phyloP scores from a whole-genome alignment of 2,329 filamentous ascomycete species.

The Claviceps citrina region DNA sequence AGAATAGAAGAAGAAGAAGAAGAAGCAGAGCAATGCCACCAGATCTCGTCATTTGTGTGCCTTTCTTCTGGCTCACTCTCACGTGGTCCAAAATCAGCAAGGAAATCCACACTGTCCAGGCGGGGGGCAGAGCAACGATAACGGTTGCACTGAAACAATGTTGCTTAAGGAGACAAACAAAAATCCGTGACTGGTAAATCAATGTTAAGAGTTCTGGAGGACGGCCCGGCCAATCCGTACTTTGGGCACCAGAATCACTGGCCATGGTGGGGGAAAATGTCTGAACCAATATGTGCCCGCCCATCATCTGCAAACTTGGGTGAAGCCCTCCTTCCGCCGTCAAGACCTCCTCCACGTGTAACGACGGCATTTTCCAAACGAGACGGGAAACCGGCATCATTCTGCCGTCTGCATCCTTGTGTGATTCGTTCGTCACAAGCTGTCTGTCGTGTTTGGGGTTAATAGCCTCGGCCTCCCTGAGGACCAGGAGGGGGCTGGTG shows the following conservation, averaged over 20 bases:
- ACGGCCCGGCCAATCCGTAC: slow-evolving; percentile 4
- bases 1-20: neutral
- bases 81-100: slow-evolving; percentile 1
- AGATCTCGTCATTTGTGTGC: neutral
- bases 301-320: neutral
- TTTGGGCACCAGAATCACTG: neutral
- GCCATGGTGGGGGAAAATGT: neutral
- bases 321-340: neutral
- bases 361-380: slow-evolving; percentile 1
- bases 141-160: neutral
- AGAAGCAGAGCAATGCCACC: slow-evolving; percentile 3
- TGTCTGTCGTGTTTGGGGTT: neutral
- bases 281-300: neutral
- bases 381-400: neutral
- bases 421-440: neutral
- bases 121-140: neutral
- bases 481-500: slow-evolving; percentile 9
- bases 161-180: neutral
- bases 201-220: slow-evolving; percentile 1
- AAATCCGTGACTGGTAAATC: neutral
- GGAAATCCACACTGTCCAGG: neutral
- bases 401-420: neutral
- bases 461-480: slow-evolving; percentile 12
- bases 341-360: neutral
- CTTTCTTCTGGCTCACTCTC: neutral